phyloP scores from a whole-genome alignment of 2,329 filamentous ascomycete genomes.

The Penicillium decumbens region DNA sequence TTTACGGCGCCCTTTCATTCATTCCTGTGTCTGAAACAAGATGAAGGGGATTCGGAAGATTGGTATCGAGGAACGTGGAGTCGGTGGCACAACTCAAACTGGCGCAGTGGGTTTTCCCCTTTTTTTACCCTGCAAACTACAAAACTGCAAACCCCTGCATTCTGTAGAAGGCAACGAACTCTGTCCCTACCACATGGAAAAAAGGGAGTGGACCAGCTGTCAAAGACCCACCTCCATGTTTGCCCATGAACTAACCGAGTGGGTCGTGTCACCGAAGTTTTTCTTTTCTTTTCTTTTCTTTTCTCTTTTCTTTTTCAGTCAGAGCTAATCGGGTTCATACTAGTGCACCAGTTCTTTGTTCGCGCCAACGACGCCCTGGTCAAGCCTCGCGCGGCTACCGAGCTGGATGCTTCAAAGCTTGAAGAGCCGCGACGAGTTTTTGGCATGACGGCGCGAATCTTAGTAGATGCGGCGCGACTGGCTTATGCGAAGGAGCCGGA shows the following conservation, averaged over 20 bases:
- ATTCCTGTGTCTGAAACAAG: constrained; percentile 65
- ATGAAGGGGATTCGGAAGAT: constrained; percentile 45
- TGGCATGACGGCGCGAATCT: constrained; percentile 87
- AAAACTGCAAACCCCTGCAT: too few relatives aligned
- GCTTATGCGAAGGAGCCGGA: constrained; percentile 79
- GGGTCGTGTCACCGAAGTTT: not conserved
- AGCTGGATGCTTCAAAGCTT: constrained; percentile 36
- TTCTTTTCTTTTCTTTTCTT: not conserved
- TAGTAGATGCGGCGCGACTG: constrained; percentile 80
- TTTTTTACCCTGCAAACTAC: not conserved
- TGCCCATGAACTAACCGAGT: too few relatives aligned
- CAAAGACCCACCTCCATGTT: too few relatives aligned
- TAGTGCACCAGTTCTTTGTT: constrained; percentile 87
- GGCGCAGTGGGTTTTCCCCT: constrained; percentile 51
- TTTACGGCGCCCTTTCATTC: constrained; percentile 86
- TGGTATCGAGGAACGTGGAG: constrained; percentile 89
- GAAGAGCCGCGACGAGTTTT: constrained; percentile 71
- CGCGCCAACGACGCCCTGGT: constrained; percentile 67
- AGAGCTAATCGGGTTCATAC: constrained; percentile 14
- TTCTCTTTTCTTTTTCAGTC: not conserved
- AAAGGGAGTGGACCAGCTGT: too few relatives aligned
- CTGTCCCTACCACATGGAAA: too few relatives aligned
- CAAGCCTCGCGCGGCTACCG: constrained; percentile 47
- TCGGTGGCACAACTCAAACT: constrained; percentile 70
- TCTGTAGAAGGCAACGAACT: too few relatives aligned